phyloP scores from a whole-genome alignment of 176 grass and related monocot genomes.

The Poa pratensis region DNA sequence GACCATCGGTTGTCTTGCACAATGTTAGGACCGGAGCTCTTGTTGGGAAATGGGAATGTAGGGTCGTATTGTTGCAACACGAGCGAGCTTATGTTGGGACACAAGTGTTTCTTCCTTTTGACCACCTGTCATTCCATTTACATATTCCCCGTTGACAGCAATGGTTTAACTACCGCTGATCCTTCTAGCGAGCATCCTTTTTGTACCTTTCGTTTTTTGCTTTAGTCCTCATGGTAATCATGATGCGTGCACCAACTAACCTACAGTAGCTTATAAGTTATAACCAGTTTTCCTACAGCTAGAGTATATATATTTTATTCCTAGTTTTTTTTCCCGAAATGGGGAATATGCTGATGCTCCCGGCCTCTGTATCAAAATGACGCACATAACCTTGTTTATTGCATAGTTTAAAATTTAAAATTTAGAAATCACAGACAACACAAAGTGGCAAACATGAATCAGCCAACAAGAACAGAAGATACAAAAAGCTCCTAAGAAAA shows the following conservation, averaged over 20 bases:
- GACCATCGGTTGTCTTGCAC: neutral
- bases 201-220: neutral
- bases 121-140: slow-evolving; percentile 7
- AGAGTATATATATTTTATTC: neutral
- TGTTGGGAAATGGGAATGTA: neutral
- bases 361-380: no score
- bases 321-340: no score
- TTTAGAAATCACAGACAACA: no score
- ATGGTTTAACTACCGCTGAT: slow-evolving; percentile 33
- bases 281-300: neutral
- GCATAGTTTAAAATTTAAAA: no score
- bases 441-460: no score
- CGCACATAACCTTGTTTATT: no score
- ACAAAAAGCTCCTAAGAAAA: no score
- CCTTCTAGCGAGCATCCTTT: slow-evolving; percentile 7
- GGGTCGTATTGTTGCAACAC: neutral
- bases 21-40: neutral
- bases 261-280: no score
- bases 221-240: slow-evolving; percentile 43
- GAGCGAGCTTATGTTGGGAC: neutral
- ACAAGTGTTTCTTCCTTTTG: slow-evolving; percentile 13
- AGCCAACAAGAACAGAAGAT: no score
- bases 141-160: slow-evolving; percentile 9
- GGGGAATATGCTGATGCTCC: no score
- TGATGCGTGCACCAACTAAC: slow-evolving; percentile 18